phyloP scores from a whole-genome alignment of 352 stramenopile genomes.

The Paralagenidium karlingii region DNA sequence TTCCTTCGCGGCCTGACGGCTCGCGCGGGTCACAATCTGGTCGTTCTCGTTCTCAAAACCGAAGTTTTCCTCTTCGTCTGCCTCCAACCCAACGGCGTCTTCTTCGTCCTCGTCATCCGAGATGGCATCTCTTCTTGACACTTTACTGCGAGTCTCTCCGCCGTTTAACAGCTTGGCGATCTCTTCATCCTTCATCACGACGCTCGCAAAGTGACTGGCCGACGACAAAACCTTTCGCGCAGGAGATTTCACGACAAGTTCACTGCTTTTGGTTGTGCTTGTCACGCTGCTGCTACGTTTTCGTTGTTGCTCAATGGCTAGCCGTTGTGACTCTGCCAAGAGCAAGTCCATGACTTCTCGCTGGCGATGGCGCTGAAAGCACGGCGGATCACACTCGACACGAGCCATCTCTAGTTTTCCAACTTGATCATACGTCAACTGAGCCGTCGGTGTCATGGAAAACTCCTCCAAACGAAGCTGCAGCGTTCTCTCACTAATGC shows the following conservation, averaged over 20 bases:
- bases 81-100: too few species aligned
- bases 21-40: conserved; percentile 65
- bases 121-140: conserved; percentile 6
- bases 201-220: too few species aligned
- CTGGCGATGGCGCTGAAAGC: conserved; percentile 77
- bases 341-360: conserved; percentile 87
- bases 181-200: conserved; percentile 1
- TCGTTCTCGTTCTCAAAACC: conserved; percentile 77
- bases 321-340: conserved; percentile 62
- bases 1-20: conserved; percentile 54
- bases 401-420: conserved; percentile 80
- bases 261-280: neutral
- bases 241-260: neutral
- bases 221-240: neutral
- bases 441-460: conserved; percentile 88
- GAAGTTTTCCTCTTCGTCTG: conserved; percentile 73
- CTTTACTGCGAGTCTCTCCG: conserved; percentile 4
- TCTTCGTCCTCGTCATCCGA: conserved; percentile 9
- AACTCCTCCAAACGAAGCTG: conserved; percentile 96
- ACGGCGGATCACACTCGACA: conserved; percentile 80
- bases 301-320: conserved; percentile 32
- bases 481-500: conserved; percentile 95
- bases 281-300: conserved; percentile 7
- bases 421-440: conserved; percentile 94
- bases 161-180: conserved; percentile 3